These are phyloP conservation scores for Botrytis elliptica DNA, from an alignment of 2,329 filamentous ascomycete genomes.

Conservation along the genomic window DNA sequence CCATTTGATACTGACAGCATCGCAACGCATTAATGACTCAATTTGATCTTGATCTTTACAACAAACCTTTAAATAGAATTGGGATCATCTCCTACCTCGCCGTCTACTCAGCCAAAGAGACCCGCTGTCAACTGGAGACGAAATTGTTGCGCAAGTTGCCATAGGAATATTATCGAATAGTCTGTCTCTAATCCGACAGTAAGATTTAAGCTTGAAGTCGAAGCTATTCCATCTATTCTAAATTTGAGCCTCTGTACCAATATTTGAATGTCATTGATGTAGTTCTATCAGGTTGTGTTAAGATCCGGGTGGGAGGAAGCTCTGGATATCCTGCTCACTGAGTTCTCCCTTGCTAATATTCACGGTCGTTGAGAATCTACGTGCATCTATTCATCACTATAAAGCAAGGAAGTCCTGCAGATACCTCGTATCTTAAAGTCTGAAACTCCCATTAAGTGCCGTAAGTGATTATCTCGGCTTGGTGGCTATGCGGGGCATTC, in stretches of 20 bases:
- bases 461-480: background rate
- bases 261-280: background rate
- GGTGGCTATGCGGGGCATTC: constrained; percentile 2
- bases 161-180: background rate
- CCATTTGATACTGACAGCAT: background rate
- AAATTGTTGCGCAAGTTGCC: background rate
- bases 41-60: background rate
- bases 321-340: background rate
- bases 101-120: no score
- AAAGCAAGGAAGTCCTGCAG: background rate
- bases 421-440: background rate
- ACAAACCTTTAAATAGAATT: background rate
- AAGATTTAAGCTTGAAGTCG: background rate
- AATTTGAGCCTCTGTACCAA: background rate
- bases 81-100: background rate
- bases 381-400: background rate
- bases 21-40: background rate
- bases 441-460: background rate
- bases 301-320: rapidly evolving
- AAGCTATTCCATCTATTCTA: background rate
- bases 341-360: background rate
- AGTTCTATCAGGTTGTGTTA: no score
- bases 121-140: background rate
- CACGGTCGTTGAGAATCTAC: rapidly evolving
- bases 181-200: background rate